These are phyloP conservation scores for Trichosporon sp. DNA, from an alignment of 1,284 basidiomycete species.

Conservation along the genomic window DNA sequence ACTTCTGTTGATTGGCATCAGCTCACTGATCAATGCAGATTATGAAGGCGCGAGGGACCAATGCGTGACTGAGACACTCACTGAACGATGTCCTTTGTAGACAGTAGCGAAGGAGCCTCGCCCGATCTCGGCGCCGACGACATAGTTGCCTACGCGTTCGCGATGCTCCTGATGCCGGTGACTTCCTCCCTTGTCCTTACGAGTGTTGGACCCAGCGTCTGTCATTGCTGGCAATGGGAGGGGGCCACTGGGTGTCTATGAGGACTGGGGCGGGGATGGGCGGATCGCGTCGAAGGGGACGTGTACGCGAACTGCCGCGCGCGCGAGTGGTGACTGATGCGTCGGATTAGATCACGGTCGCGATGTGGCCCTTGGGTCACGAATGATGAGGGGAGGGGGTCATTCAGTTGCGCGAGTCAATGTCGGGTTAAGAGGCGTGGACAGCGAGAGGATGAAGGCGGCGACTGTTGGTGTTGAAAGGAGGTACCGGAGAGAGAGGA, in stretches of 20 bases:
- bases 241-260: neutral
- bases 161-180: constrained; percentile 29
- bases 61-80: constrained; percentile 55
- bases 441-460: neutral
- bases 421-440: neutral
- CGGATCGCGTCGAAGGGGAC: constrained; percentile 12
- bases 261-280: constrained; percentile 13
- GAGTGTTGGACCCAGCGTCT: constrained; percentile 27
- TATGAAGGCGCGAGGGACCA: neutral
- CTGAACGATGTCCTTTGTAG: constrained; percentile 87
- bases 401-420: constrained; percentile 12
- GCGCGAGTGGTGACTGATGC: neutral
- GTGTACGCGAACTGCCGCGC: neutral
- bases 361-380: constrained; percentile 15
- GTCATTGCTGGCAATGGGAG: constrained; percentile 21
- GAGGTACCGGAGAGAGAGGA: neutral
- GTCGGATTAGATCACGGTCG: constrained; percentile 12
- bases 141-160: constrained; percentile 60
- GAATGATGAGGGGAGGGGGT: neutral
- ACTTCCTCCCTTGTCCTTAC: constrained; percentile 29
- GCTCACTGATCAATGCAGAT: neutral
- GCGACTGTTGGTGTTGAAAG: neutral
- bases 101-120: constrained; percentile 93
- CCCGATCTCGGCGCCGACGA: constrained; percentile 62
- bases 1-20: constrained; percentile 62